phyloP scores from a whole-genome alignment of 2,329 filamentous ascomycete genomes.

The Penicillium digitatum region DNA sequence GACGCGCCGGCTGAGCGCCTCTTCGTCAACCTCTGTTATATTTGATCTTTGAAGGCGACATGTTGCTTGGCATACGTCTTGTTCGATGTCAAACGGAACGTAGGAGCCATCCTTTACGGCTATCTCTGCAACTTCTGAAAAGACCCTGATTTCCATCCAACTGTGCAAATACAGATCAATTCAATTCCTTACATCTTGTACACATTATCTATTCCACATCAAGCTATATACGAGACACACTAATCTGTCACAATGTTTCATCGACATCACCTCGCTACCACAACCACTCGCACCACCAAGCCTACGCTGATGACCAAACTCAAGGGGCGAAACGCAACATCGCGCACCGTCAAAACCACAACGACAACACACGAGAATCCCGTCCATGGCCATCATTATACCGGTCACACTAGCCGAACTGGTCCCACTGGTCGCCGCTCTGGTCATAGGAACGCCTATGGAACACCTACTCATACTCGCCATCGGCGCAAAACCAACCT shows the following conservation, averaged over 20 bases:
- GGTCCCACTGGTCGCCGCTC: slow-evolving; percentile 20
- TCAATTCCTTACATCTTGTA: background rate
- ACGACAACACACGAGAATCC: slow-evolving; percentile 36
- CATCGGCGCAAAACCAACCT: slow-evolving; percentile 65
- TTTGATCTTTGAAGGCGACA: slow-evolving; percentile 6
- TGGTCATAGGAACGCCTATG: slow-evolving; percentile 8
- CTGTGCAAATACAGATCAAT: background rate
- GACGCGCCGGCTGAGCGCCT: slow-evolving; percentile 18
- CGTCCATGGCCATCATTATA: background rate
- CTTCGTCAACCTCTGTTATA: slow-evolving; percentile 6
- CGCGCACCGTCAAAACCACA: slow-evolving; percentile 37
- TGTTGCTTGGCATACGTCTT: slow-evolving; percentile 19
- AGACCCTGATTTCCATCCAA: background rate
- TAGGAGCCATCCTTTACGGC: background rate
- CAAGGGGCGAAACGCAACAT: slow-evolving; percentile 38
- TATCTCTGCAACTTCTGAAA: background rate
- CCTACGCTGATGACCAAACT: slow-evolving; percentile 55
- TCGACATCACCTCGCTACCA: slow-evolving; percentile 21
- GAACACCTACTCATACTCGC: slow-evolving; percentile 41
- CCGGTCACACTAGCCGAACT: background rate
- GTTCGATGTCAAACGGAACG: background rate
- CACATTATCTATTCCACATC: background rate
- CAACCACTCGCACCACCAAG: slow-evolving; percentile 43
- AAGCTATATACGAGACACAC: background rate
- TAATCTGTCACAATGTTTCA: slow-evolving; percentile 17